These are phyloP conservation scores for Pseudogymnoascus sp. DNA, from an alignment of 2,329 filamentous ascomycete species.

Conservation along the genomic window DNA sequence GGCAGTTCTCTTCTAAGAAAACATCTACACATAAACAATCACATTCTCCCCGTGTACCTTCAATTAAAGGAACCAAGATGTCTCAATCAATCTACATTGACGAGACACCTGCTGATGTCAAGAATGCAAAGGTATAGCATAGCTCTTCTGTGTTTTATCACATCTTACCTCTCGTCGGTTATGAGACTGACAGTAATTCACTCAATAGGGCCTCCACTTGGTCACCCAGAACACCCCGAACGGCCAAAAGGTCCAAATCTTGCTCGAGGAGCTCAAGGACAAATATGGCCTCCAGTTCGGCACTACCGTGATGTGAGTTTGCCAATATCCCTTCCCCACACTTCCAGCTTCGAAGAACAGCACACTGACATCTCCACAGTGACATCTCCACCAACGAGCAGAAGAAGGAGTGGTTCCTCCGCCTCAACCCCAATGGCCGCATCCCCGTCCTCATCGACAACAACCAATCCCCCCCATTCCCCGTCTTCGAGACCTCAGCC, in stretches of 20 bases:
- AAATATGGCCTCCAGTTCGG: conserved; percentile 42
- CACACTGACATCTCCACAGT: not conserved
- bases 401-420: conserved; percentile 47
- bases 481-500: conserved; percentile 45
- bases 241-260: conserved; percentile 43
- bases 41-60: not conserved
- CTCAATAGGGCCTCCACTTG: conserved; percentile 38
- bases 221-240: conserved; percentile 45
- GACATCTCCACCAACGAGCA: conserved; percentile 45
- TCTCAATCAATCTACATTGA: conserved; percentile 35
- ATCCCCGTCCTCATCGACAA: conserved; percentile 31
- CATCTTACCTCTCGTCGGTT: not conserved
- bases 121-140: conserved; percentile 33
- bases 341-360: not conserved
- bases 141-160: not conserved
- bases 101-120: conserved; percentile 38
- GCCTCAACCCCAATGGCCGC: conserved; percentile 38
- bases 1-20: not conserved
- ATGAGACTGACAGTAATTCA: not conserved
- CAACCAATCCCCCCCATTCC: conserved; percentile 39
- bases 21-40: not conserved
- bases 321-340: not conserved
- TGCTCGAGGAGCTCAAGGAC: conserved; percentile 46
- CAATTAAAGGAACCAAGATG: conserved; percentile 22
- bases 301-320: conserved; percentile 33